Conservation (phyloP, 164 flowering plant species). For the Protea cynaroides region DNA sequence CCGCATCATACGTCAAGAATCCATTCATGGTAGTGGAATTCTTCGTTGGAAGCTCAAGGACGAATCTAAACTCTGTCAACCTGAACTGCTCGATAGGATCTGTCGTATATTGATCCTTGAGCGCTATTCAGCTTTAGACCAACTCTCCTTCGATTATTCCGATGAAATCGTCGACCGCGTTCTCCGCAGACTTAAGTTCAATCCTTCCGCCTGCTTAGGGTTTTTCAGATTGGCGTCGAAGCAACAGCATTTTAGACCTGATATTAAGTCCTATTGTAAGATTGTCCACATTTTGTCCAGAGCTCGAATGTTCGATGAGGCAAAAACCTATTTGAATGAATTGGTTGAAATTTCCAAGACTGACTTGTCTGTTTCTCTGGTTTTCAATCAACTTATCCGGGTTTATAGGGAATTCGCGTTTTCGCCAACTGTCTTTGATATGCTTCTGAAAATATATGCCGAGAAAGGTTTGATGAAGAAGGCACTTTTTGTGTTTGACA, state of each 20-base stretch:
- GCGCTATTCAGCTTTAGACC: constrained; percentile 35
- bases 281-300: constrained; percentile 68
- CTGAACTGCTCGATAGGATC: constrained; percentile 52
- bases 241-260: constrained; percentile 51
- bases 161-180: constrained; percentile 53
- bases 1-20: constrained; percentile 1
- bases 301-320: constrained; percentile 54
- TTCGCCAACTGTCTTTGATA: constrained; percentile 74
- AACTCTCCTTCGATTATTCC: constrained; percentile 51
- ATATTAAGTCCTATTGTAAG: constrained; percentile 45
- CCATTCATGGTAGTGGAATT: constrained; percentile 31
- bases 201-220: constrained; percentile 44
- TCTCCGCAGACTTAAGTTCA: constrained; percentile 42
- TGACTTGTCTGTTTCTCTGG: constrained; percentile 16
- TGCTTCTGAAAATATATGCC: constrained; percentile 66
- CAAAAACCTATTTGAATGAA: constrained; percentile 41
- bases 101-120: constrained; percentile 52
- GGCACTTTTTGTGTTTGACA: constrained; percentile 84
- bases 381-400: constrained; percentile 52
- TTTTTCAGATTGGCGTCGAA: constrained; percentile 57
- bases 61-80: constrained; percentile 33
- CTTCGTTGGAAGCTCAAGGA: constrained; percentile 43
- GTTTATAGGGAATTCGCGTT: constrained; percentile 65
- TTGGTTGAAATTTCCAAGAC: constrained; percentile 32
- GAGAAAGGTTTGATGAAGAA: constrained; percentile 50